These are phyloP conservation scores for Arachis hypogaea DNA, from an alignment of 306 rosid genomes.

Conservation along the genomic window DNA sequence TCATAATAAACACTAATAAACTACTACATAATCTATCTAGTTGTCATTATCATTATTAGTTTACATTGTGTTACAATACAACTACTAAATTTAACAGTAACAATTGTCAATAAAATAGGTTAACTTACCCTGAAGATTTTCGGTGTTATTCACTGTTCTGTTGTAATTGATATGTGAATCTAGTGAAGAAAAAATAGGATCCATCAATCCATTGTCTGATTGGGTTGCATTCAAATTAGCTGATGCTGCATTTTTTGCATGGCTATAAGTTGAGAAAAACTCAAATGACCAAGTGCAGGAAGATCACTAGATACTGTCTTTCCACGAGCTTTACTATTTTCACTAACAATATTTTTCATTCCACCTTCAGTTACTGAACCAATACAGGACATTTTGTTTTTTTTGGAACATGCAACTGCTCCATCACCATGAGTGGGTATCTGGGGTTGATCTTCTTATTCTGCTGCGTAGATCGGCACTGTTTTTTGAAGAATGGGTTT, in stretches of 20 bases:
- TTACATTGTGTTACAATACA: constrained; percentile 15
- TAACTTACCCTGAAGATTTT: too few species aligned
- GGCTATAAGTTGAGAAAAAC: constrained; percentile 25
- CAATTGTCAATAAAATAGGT: too few species aligned
- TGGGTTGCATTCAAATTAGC: background rate
- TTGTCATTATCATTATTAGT: background rate
- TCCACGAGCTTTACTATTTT: constrained; percentile 3
- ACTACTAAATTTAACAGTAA: too few species aligned
- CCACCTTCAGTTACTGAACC: constrained; percentile 12
- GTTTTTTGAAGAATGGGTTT: constrained; percentile 39
- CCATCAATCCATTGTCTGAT: constrained; percentile 16
- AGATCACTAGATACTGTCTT: constrained; percentile 13
- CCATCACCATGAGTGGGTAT: constrained; percentile 20
- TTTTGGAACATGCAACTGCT: constrained; percentile 48
- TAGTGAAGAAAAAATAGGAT: background rate
- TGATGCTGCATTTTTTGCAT: constrained; percentile 27
- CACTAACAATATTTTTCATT: constrained; percentile 9
- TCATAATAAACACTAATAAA: too few species aligned
- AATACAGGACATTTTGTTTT: background rate
- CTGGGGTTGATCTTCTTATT: constrained; percentile 18
- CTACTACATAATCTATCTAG: too few species aligned
- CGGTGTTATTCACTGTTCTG: background rate
- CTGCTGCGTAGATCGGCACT: constrained; percentile 51
- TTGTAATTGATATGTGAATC: background rate
- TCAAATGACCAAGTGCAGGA: background rate